phyloP scores from a whole-genome alignment of 495 filamentous ascomycete species.

The Tuber borchii region DNA sequence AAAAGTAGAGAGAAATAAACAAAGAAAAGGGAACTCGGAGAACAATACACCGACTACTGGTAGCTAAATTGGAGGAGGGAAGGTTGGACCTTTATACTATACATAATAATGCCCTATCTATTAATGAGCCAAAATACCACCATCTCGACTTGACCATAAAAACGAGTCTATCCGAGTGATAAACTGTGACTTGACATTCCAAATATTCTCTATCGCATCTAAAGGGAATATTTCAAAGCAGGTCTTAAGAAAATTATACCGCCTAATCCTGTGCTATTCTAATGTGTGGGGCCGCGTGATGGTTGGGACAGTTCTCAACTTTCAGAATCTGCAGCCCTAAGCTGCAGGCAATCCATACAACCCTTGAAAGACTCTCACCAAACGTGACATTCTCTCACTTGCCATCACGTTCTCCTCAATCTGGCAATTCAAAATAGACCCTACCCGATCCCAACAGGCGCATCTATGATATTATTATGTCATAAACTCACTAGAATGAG shows the following conservation, averaged over 20 bases:
- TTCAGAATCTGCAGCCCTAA: neutral
- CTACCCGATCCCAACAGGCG: neutral
- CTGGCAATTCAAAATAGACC: neutral
- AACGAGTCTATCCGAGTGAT: neutral
- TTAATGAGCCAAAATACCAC: neutral
- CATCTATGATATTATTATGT: too few relatives aligned
- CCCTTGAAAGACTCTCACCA: neutral
- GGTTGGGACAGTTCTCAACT: neutral
- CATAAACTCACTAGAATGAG: neutral
- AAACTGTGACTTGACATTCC: neutral
- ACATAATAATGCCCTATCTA: neutral
- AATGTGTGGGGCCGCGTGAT: neutral
- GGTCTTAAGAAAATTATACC: neutral
- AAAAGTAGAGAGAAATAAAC: too few relatives aligned
- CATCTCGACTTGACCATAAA: neutral
- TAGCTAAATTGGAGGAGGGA: neutral
- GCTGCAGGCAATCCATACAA: neutral
- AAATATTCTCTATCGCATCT: neutral
- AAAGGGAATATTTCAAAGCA: neutral
- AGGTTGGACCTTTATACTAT: neutral
- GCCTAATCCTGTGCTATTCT: neutral
- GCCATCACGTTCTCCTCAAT: neutral
- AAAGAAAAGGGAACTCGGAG: neutral
- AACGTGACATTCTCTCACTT: neutral
- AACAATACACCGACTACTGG: neutral